phyloP scores from a whole-genome alignment of 768 basidiomycete genomes.

The Phaffia tasmanica region DNA sequence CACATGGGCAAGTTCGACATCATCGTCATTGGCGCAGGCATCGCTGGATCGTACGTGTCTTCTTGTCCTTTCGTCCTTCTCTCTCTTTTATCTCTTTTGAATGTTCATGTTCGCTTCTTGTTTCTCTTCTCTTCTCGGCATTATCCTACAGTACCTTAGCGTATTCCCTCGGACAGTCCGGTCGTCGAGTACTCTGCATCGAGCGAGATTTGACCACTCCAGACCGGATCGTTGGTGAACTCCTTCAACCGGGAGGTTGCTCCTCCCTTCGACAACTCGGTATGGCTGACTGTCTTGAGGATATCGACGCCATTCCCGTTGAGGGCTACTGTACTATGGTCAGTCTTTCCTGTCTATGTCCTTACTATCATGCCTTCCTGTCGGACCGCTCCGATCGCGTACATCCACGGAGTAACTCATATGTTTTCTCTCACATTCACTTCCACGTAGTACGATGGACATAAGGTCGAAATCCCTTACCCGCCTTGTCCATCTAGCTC shows the following conservation, averaged over 20 bases:
- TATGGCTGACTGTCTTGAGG: slow-evolving; percentile 60
- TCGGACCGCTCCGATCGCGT: background rate
- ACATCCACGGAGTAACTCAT: slow-evolving; percentile 28
- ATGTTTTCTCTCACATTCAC: background rate
- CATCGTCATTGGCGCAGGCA: slow-evolving; percentile 81
- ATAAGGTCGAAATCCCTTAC: slow-evolving; percentile 78
- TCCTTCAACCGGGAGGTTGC: slow-evolving; percentile 87
- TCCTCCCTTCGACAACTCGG: slow-evolving; percentile 65
- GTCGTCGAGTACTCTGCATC: slow-evolving; percentile 67
- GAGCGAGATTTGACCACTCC: slow-evolving; percentile 88
- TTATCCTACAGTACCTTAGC: slow-evolving; percentile 49
- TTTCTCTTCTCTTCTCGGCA: background rate
- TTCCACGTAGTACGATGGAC: slow-evolving; percentile 44
- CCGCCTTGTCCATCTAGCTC: slow-evolving; percentile 39
- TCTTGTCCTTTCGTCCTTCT: background rate
- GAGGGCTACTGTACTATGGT: slow-evolving; percentile 59
- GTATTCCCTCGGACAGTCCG: slow-evolving; percentile 61
- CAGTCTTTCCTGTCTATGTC: background rate
- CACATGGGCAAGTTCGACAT: slow-evolving; percentile 36
- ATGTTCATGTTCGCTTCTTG: background rate
- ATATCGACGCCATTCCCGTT: slow-evolving; percentile 73
- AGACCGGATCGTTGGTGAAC: slow-evolving; percentile 92
- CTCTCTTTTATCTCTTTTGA: background rate
- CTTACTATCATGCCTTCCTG: background rate
- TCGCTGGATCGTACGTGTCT: slow-evolving; percentile 54